A percentile compares a stretch with the other conserved stretches of the same genome.
phyloP scores from a whole-genome alignment of 352 stramenopile species.

The Lagenidium sp. region DNA sequence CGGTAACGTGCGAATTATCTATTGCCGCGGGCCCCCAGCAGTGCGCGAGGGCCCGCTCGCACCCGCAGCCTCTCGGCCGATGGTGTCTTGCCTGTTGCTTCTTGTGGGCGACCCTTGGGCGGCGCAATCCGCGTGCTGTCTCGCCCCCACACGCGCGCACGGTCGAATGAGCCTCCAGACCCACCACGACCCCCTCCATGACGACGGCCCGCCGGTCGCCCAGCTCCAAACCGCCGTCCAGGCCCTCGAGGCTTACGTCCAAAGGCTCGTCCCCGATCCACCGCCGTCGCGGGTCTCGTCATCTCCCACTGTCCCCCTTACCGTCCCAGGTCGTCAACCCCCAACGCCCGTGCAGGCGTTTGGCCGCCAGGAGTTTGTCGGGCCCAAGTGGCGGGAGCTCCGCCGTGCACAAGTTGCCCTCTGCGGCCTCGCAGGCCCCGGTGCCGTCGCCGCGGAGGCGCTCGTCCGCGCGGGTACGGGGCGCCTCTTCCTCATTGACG shows the following conservation, averaged over 20 bases:
- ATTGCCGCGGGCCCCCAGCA: too few species aligned
- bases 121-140: background rate
- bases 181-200: conserved; percentile 27
- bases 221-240: conserved; percentile 27
- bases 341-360: conserved; percentile 20
- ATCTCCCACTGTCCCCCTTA: background rate
- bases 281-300: background rate
- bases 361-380: conserved; percentile 13
- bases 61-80: too few species aligned
- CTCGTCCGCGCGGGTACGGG: conserved; percentile 24
- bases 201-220: conserved; percentile 30
- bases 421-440: conserved; percentile 21
- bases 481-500: conserved; percentile 26
- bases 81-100: too few species aligned
- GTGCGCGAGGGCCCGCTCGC: too few species aligned
- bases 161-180: conserved; percentile 6
- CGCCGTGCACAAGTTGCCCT: conserved; percentile 16
- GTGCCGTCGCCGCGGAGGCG: conserved; percentile 17
- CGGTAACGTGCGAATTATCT: too few species aligned
- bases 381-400: conserved; percentile 18
- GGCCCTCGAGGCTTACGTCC: conserved; percentile 28
- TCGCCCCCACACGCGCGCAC: background rate
- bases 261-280: conserved; percentile 6
- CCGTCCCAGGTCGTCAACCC: background rate
- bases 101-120: too few species aligned